Evolutionary conservation across 176 grass and related monocot species (phyloP), one percentile per base, ranked within the genome.

Genomic region (Leersia perrieri): DNA sequence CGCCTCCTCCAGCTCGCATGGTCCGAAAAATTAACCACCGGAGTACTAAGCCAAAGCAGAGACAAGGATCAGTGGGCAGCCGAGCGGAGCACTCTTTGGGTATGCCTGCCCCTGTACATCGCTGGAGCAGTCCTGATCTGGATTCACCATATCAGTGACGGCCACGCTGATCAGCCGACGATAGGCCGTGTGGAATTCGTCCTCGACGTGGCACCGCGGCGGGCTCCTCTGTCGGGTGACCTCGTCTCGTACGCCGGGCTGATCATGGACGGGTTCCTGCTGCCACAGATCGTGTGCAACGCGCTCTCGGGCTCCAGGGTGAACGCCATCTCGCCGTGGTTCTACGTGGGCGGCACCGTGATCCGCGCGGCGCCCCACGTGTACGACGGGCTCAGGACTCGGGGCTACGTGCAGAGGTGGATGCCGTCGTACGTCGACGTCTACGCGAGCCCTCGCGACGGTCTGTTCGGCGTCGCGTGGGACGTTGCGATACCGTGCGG

Each of bases 211-310:
- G n/a, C n/a, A n/a, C n/a, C n/a, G n/a, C n/a, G n/a, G n/a, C n/a
- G n/a, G 7, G n/a, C 16, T 16, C 63, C 75, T 31, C 57, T 79
- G 3, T 79, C 30, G 70, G 85, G 64, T 5, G 82, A 53, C 69
- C 53, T 88, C 33, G 58, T 74, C 40, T 84, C 85, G 35, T 91
- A 79, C 71, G 81, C 76, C 2, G 85, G 89, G 40, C 73, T 91
- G 36, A 61, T 91, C 63, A 71, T 91, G 14, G 89, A 91, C 9
- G 85, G 81, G 9, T 91, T 91, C 77, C 75, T 91, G 40, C 76
- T 91, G 10, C 89, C 89, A 28, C 85, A 91, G 63, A 60, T 88
- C 35, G 45, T 82, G 9, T n/a, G n/a, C n/a, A 91, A 91, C 49
- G 12, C 62, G 9, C 53, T 76, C 6, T 51, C 80, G 23, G 49